Base-by-base conservation (phyloP, 2,329 filamentous ascomycete species). In the Gnomoniopsis sp. region DNA sequence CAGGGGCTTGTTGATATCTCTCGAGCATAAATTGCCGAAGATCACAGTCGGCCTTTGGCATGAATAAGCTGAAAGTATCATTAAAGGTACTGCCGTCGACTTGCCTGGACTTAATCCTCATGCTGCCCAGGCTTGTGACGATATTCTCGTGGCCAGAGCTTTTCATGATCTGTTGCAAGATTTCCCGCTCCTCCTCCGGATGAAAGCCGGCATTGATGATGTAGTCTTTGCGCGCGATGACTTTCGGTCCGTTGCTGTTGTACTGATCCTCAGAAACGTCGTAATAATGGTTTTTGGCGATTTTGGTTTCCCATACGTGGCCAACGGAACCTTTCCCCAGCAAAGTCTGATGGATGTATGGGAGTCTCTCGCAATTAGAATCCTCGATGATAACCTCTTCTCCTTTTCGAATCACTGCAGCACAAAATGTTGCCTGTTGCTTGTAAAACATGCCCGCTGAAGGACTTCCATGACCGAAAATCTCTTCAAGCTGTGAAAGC, bases 201-300 rank as follows among this genome's bases (percentile, higher is more conserved):
- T 12, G 26, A 14, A 60, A 62, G 19, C 66, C 63, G 26, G 58
- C 63, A 22, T 57, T 66, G 14, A 69, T 64, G 17, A 69, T 64
- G 57, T 72, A 75, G 53, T 76, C 74, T 50, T 76, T 75, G 23
- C 73, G 70, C 1, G 74, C 72, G 41, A 74, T 66, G 55, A 55
- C 55, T 23, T 58, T 61, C 3, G 64, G 65, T n/a, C n/a, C n/a
- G 44, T 67, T 57, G 3, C 55, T 62, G 50, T 66, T 67, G 47
- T 64, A 61, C 1, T 57, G 3, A 23, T 54, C 15, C 34, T 26
- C 8, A 38, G 54, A 58, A 61, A 62, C 4, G 48, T 67, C 62
- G 26, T 58, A 51, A 49, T 76, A 68, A 53, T 77, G 74, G 1
- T 70, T 69, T 33, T 63, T 63, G 12, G 71, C 73, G 41, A 76